Conservation (phyloP, 305 asterid species). For the Fraxinus velutina region DNA sequence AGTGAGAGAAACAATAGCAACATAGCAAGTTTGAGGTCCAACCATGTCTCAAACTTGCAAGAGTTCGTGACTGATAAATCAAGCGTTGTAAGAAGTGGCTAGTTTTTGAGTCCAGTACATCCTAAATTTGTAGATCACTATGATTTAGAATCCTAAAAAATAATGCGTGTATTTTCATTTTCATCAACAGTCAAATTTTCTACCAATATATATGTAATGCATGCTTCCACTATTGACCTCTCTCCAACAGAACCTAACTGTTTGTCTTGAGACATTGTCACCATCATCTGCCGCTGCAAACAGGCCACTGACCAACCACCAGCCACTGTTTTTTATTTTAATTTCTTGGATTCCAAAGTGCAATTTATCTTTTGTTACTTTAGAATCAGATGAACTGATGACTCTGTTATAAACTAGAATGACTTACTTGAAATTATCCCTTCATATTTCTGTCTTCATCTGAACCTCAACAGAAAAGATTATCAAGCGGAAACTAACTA, state of each 20-base stretch:
- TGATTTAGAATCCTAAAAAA: not conserved
- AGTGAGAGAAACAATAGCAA: not conserved
- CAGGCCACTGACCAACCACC: not conserved
- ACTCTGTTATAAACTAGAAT: not conserved
- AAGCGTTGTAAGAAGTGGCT: not conserved
- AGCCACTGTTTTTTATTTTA: not conserved
- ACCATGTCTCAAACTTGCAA: not conserved
- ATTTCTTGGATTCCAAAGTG: not conserved
- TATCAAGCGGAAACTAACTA: not conserved
- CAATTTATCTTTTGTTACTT: not conserved
- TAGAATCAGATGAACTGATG: not conserved
- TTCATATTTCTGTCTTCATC: not conserved
- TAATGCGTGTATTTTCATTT: not conserved
- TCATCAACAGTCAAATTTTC: not conserved
- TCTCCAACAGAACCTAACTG: not conserved
- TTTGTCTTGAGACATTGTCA: not conserved
- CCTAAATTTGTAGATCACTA: not conserved
- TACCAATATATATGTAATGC: not conserved
- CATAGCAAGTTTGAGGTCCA: not conserved
- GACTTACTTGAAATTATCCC: not conserved
- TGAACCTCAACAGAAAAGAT: constrained; percentile 3
- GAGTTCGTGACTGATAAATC: not conserved
- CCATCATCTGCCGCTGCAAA: not conserved
- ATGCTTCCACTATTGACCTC: not conserved
- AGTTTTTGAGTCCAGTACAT: not conserved